Base-by-base conservation (phyloP, 2,329 filamentous ascomycete genomes). In the Lasiodiplodia theobromae region DNA sequence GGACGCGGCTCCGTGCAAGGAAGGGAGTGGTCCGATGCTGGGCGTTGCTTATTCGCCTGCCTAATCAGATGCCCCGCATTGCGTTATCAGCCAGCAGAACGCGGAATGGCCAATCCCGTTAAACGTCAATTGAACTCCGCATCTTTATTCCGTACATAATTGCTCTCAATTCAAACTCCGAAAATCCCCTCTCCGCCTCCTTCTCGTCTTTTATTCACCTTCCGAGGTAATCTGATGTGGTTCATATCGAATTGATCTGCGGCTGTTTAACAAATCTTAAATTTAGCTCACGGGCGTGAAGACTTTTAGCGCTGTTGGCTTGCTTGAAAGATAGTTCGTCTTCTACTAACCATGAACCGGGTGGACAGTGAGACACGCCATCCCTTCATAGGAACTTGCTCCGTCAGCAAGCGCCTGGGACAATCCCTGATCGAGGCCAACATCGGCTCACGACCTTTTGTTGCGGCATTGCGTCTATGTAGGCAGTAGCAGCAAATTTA, bases 341-440 rank as follows among this genome's bases (percentile, higher is more conserved):
- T 37, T 51, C n/a, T 16, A 31, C 60, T 52, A n/a, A 64, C 60
- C 60, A 38, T 6, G n/a, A 52, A 64, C 60, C 60, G 47, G 60
- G 60, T 64, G 11, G 10, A 8, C 34, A 34, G 60, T 64, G 47
- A 64, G 47, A 64, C 60, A 63, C 40, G 23, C 60, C 60, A 52
- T 64, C 47, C 28, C 47, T 38, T 25, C 60, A 64, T 38, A n/a
- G 60, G 60, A 64, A 52, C 60, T 64, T 64, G 44, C 60, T 64
- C 60, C 60, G 60, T 8, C 21, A 25, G 44, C 18, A 49, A 11
- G 40, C 58, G 40, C 44, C 14, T 51, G 2, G 25, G 3, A 2
- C 21, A 12, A 31, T 49, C 31, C 21, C 28, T 37, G 31, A 38
- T 52, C 8, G 8, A 31, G 31, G 31, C 31, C 31, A 8, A 31